These are phyloP conservation scores for Cucurbita ficifolia DNA, from an alignment of 306 rosid species.

Conservation along the genomic window DNA sequence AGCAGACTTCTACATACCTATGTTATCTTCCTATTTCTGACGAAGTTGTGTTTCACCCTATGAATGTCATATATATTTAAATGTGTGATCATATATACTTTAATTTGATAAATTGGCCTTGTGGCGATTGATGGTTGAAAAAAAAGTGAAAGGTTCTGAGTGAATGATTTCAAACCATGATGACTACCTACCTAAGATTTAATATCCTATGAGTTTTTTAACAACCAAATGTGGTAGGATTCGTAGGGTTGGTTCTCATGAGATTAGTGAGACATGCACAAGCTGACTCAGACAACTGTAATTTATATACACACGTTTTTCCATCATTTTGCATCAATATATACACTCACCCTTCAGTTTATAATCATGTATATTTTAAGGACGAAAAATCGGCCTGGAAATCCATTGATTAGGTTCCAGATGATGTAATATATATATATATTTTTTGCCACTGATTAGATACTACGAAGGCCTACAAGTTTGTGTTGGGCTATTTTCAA, in stretches of 20 bases:
- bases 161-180: background rate
- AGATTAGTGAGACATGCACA: background rate
- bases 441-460: slow-evolving; percentile 23
- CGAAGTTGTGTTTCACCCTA: background rate
- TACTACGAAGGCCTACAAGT: slow-evolving; percentile 91
- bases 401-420: background rate
- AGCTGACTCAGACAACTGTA: background rate
- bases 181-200: background rate
- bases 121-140: background rate
- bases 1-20: background rate
- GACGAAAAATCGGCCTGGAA: background rate
- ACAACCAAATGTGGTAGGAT: background rate
- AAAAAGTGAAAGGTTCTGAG: background rate
- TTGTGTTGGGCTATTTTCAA: slow-evolving; percentile 64
- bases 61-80: background rate
- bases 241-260: background rate
- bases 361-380: background rate
- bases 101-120: background rate
- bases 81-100: background rate
- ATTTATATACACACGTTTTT: background rate
- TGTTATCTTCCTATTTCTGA: background rate
- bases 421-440: background rate
- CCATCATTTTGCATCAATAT: background rate
- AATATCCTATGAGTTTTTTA: background rate
- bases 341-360: background rate